phyloP scores from a whole-genome alignment of 352 stramenopile genomes.

The Globisporangium nodosum region DNA sequence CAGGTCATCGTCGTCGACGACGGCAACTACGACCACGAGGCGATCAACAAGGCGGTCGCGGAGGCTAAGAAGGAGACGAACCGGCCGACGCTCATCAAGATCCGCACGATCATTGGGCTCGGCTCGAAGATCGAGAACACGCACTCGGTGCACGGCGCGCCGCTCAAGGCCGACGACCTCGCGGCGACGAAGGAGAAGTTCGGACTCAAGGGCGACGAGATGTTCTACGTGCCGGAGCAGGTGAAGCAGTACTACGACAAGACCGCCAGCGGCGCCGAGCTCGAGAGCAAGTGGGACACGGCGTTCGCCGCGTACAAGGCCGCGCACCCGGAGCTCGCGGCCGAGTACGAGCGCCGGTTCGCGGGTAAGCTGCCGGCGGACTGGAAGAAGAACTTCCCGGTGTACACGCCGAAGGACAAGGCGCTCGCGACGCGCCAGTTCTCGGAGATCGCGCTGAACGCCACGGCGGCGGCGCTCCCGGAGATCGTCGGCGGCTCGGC shows the following conservation, averaged over 20 bases:
- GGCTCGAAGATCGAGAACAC: constrained; percentile 93
- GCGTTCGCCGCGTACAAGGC: constrained; percentile 90
- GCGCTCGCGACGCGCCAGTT: constrained; percentile 92
- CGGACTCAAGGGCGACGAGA: constrained; percentile 89
- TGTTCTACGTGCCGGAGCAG: constrained; percentile 92
- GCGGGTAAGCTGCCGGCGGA: constrained; percentile 88
- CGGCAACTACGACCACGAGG: constrained; percentile 90
- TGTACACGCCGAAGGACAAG: constrained; percentile 87
- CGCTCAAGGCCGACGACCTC: constrained; percentile 94
- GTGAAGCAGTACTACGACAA: constrained; percentile 92
- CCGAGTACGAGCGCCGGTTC: constrained; percentile 94
- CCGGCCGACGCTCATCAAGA: constrained; percentile 99
- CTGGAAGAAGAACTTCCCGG: constrained; percentile 90
- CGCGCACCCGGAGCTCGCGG: constrained; percentile 89
- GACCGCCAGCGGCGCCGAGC: constrained; percentile 59
- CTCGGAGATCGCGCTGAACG: constrained; percentile 95
- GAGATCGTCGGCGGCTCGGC: constrained; percentile 98
- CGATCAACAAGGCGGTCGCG: constrained; percentile 92
- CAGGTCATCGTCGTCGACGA: constrained; percentile 95
- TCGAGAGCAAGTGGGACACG: constrained; percentile 87
- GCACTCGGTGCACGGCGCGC: constrained; percentile 93
- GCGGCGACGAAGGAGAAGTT: constrained; percentile 88
- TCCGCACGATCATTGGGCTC: constrained; percentile 96
- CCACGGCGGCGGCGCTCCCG: constrained; percentile 88
- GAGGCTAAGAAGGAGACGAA: constrained; percentile 92